Base-by-base conservation (phyloP, 441 rosid genomes). In the Mallotus japonicus region DNA sequence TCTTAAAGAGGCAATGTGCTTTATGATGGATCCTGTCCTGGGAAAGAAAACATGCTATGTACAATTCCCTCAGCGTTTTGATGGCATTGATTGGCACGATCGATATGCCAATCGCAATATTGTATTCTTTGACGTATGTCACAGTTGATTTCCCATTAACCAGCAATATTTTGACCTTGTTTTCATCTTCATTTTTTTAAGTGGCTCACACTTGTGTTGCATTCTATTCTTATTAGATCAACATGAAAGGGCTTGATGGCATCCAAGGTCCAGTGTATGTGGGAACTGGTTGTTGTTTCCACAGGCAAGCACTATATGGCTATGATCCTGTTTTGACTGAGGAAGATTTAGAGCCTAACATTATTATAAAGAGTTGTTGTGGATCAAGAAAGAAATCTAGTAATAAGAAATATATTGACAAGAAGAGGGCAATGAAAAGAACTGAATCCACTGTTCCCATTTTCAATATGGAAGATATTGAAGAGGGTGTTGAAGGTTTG, bases 61-160 rank as follows among this genome's bases (percentile, higher is more conserved):
- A 19, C 99, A 95, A 82, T 95, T 95, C 81, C 99, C 99, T 15
- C 98, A 95, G 69, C 97, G 99, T 84, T 95, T 95, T 75, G 99
- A 95, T 75, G 99, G 99, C 76, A 95, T 95, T 87, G 99, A 95
- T n/a, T 78, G 82, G 87, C 99, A 95, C 11, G 99, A 94, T 86
- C 97, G 99, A 85, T 94, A 94, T 83, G 99, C 99, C 80, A 94
- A 94, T 79, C 91, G 99, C 74, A 95, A 95, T 86, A 91, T 95
- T 57, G 99, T 95, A 65, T 95, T 92, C 89, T 95, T 95, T 74
- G 99, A 95, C 82, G 99, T 95, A 86, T 79, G 91, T 77, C 40
- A 44, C 68, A 11, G 62, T 73, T 55, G 20, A 65, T 80, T 56
- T 81, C 58, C 69, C 46, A 51, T 54, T 73, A 64, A 12, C 61